phyloP scores from a whole-genome alignment of 179 eudicot genomes.

The Vitellaria paradoxa region DNA sequence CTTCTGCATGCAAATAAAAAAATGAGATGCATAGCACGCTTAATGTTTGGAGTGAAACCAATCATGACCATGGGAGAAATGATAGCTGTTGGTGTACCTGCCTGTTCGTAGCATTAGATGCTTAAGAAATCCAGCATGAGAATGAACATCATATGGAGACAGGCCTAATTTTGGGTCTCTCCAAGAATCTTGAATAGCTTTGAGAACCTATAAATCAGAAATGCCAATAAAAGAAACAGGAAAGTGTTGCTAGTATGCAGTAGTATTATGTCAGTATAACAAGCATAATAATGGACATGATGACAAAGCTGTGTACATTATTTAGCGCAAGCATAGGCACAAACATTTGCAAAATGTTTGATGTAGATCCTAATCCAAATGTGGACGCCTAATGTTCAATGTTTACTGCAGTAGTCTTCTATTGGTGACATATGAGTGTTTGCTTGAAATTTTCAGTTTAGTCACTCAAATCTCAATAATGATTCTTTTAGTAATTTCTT shows the following conservation, averaged over 20 bases:
- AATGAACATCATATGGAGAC: slow-evolving; percentile 72
- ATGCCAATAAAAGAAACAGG: slow-evolving; percentile 25
- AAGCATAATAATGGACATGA: background rate
- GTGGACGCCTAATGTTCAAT: background rate
- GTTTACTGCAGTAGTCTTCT: background rate
- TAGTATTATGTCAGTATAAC: background rate
- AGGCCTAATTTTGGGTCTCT: slow-evolving; percentile 64
- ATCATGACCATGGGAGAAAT: background rate
- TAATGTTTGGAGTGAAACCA: background rate
- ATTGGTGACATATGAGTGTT: background rate
- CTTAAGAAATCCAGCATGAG: slow-evolving; percentile 87
- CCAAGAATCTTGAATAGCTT: slow-evolving; percentile 89
- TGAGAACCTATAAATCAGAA: slow-evolving; percentile 75
- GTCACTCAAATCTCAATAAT: no score
- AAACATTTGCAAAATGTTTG: background rate
- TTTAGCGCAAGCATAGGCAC: background rate
- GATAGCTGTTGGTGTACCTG: slow-evolving; percentile 46
- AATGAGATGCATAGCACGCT: background rate
- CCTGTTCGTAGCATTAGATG: slow-evolving; percentile 86
- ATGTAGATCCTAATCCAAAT: background rate
- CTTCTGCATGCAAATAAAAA: background rate
- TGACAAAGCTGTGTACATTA: background rate
- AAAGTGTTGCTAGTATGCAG: slow-evolving; percentile 8
- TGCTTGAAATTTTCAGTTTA: background rate
- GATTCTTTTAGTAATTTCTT: no score